A percentile compares a stretch with the other conserved stretches of the same genome.
Evolutionary conservation across 371 early-diverging fungal genomes (phyloP).

Genomic region (Mortierella sp.): DNA sequence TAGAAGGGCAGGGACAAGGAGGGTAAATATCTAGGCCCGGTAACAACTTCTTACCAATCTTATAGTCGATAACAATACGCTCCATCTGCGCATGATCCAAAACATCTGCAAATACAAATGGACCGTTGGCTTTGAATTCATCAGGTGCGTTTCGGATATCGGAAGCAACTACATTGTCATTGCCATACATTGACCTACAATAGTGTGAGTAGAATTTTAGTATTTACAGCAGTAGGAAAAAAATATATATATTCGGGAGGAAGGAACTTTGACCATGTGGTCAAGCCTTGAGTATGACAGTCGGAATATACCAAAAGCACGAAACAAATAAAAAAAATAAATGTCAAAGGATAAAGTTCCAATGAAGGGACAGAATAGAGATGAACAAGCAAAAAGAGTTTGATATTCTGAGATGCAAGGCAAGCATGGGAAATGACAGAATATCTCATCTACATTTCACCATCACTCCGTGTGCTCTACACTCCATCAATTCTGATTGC

Average conservation of each 20-base stretch:
- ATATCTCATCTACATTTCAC: too few species aligned
- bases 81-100: conserved; percentile 67
- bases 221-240: too few species aligned
- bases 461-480: too few species aligned
- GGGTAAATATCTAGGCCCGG: not conserved
- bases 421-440: too few species aligned
- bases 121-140: conserved; percentile 60
- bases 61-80: conserved; percentile 66
- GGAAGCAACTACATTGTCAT: conserved; percentile 66
- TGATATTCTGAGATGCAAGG: too few species aligned
- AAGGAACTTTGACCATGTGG: too few species aligned
- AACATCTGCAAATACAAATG: conserved; percentile 71
- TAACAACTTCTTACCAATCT: conserved; percentile 56
- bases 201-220: too few species aligned
- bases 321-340: conserved; percentile 45
- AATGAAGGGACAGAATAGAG: not conserved
- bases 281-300: not conserved
- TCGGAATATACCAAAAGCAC: conserved; percentile 30
- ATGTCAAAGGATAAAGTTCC: not conserved
- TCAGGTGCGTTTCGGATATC: conserved; percentile 68
- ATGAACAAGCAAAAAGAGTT: not conserved
- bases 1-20: not conserved
- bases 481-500: too few species aligned
- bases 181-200: conserved; percentile 59
- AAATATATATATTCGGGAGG: not conserved